Conservation (phyloP, 306 rosid genomes). For the Macrotyloma uniflorum region DNA sequence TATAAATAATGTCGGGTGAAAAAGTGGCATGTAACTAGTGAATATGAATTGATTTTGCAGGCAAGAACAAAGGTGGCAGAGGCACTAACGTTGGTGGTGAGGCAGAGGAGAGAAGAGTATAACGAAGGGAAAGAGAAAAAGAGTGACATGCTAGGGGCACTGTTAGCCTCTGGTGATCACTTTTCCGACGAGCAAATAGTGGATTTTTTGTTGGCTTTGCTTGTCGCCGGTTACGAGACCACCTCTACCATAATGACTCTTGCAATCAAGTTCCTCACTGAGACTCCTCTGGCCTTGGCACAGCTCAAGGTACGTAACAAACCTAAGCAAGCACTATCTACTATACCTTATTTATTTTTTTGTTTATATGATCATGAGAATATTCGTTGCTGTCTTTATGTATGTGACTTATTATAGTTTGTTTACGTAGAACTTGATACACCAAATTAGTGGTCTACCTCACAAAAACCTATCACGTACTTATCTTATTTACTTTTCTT, state of each 20-base stretch:
- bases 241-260: slow-evolving; percentile 97
- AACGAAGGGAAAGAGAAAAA: slow-evolving; percentile 47
- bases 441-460: not conserved
- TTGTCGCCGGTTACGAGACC: slow-evolving; percentile 95
- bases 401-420: not conserved
- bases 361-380: not conserved
- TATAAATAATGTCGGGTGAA: not conserved
- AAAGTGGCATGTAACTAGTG: not conserved
- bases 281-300: slow-evolving; percentile 86
- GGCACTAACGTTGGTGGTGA: slow-evolving; percentile 70
- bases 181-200: slow-evolving; percentile 84
- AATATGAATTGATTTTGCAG: slow-evolving; percentile 34
- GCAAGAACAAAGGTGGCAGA: slow-evolving; percentile 94
- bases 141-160: slow-evolving; percentile 81
- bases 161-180: slow-evolving; percentile 75
- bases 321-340: not conserved
- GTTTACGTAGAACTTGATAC: not conserved
- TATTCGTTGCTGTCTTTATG: not conserved
- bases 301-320: slow-evolving; percentile 71
- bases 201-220: slow-evolving; percentile 85
- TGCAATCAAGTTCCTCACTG: slow-evolving; percentile 89
- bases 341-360: not conserved
- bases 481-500: slow-evolving; percentile 19
- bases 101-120: slow-evolving; percentile 64
- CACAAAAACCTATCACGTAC: not conserved